Evolutionary conservation across 192 early-diverging fungal genomes (phyloP).

Genomic region (Umbelopsis isabellina): DNA sequence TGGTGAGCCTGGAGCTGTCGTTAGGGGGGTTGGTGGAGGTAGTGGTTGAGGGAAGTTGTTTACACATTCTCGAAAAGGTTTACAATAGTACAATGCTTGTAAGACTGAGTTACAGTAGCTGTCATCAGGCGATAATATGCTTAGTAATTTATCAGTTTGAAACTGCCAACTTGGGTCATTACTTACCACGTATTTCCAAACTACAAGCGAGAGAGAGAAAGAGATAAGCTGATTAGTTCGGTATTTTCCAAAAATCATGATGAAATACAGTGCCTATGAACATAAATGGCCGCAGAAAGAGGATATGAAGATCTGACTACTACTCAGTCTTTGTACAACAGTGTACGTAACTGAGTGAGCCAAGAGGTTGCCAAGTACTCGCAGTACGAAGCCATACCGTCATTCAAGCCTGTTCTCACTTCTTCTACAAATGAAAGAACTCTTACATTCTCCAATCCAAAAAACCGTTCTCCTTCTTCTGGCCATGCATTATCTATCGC

Average conservation of each 20-base stretch:
- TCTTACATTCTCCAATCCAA: constrained; percentile 89
- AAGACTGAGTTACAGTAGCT: constrained; percentile 96
- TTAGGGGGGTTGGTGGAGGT: constrained; percentile 21
- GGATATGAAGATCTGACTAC: too few species aligned
- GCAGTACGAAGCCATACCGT: too few species aligned
- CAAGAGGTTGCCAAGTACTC: too few species aligned
- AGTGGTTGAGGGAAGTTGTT: constrained; percentile 67
- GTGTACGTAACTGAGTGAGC: too few species aligned
- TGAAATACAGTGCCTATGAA: neutral
- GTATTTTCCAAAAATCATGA: neutral
- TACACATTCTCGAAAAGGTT: constrained; percentile 92
- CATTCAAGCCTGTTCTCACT: too few species aligned
- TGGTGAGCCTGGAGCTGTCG: constrained; percentile 41
- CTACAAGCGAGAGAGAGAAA: constrained; percentile 38
- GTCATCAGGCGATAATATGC: neutral
- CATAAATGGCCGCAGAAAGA: neutral
- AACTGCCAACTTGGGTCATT: too few species aligned
- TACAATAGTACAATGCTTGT: constrained; percentile 95
- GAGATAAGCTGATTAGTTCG: constrained; percentile 14
- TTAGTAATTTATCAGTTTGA: neutral
- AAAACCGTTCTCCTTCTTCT: constrained; percentile 78
- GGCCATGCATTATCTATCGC: constrained; percentile 46
- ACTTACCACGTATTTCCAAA: constrained; percentile 88
- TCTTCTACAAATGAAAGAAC: neutral
- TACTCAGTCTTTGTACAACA: too few species aligned